Percentiles rank a stretch among this genome's conserved stretches.
Evolutionary conservation across 805 yeast species (phyloP).

Genomic region (Pichia exigua): DNA sequence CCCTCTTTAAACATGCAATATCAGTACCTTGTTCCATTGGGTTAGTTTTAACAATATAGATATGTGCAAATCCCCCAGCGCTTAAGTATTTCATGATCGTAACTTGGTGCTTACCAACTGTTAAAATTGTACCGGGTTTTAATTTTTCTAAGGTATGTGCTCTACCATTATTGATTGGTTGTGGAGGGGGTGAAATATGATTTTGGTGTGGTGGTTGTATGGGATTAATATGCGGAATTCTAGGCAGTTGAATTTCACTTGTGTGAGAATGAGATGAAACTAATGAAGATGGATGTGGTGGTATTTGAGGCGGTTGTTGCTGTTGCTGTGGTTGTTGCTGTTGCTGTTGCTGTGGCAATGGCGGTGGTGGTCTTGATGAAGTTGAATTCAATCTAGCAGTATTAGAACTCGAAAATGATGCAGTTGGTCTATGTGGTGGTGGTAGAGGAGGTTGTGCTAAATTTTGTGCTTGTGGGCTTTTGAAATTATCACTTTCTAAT

Average conservation of each 20-base stretch:
- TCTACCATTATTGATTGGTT: not conserved
- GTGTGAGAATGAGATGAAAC: not conserved
- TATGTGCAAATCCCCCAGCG: conserved; percentile 84
- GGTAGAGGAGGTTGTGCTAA: not conserved
- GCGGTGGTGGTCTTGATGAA: not conserved
- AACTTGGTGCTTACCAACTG: conserved; percentile 43
- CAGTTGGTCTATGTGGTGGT: conserved; percentile 2
- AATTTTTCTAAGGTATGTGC: conserved; percentile 14
- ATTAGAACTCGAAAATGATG: not conserved
- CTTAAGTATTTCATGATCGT: conserved; percentile 35
- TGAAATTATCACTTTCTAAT: not conserved
- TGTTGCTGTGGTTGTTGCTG: not conserved
- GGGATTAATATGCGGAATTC: not conserved
- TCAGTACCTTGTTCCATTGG: conserved; percentile 49
- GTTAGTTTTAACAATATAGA: conserved; percentile 66
- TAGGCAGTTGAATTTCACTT: not conserved
- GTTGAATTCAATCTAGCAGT: not conserved
- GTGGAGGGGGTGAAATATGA: not conserved
- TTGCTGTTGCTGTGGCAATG: not conserved
- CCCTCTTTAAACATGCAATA: conserved; percentile 83
- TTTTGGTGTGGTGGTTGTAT: not conserved
- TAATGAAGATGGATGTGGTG: not conserved
- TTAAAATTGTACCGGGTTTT: conserved; percentile 35
- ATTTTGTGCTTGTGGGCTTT: not conserved
- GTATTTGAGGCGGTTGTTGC: conserved; percentile 3